phyloP scores from a whole-genome alignment of 768 basidiomycete species.

The Lentinula boryana region DNA sequence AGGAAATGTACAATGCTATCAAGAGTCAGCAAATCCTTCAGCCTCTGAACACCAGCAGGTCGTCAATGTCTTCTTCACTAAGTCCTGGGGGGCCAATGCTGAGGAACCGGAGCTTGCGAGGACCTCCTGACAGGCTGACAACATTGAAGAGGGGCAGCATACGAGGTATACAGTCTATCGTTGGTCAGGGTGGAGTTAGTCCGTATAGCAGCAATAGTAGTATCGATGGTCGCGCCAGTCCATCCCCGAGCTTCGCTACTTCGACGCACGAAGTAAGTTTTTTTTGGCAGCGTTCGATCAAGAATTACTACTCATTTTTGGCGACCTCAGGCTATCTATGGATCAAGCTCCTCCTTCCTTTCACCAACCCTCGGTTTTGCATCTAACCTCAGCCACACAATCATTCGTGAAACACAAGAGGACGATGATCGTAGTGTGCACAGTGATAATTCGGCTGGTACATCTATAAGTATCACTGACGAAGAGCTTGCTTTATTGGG shows the following conservation, averaged over 20 bases:
- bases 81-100: constrained; percentile 47
- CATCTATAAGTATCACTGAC: constrained; percentile 83
- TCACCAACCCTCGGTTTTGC: constrained; percentile 93
- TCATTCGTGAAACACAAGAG: constrained; percentile 92
- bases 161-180: constrained; percentile 77
- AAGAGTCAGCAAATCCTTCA: constrained; percentile 89
- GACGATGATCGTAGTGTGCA: constrained; percentile 71
- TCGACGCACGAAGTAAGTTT: constrained; percentile 72
- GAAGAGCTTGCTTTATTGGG: constrained; percentile 94
- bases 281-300: not conserved
- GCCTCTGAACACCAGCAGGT: constrained; percentile 53
- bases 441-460: constrained; percentile 61
- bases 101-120: constrained; percentile 70
- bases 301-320: not conserved
- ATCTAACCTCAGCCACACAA: constrained; percentile 91
- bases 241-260: constrained; percentile 90
- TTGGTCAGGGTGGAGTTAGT: constrained; percentile 61
- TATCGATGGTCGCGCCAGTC: constrained; percentile 86
- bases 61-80: constrained; percentile 52
- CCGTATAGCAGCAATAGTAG: constrained; percentile 83
- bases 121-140: constrained; percentile 62
- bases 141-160: constrained; percentile 90
- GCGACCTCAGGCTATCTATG: constrained; percentile 45
- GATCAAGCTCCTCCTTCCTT: constrained; percentile 63
- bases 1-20: constrained; percentile 95